These are phyloP conservation scores for Clonostachys rhizophaga DNA, from an alignment of 2,329 filamentous ascomycete genomes.

Conservation along the genomic window DNA sequence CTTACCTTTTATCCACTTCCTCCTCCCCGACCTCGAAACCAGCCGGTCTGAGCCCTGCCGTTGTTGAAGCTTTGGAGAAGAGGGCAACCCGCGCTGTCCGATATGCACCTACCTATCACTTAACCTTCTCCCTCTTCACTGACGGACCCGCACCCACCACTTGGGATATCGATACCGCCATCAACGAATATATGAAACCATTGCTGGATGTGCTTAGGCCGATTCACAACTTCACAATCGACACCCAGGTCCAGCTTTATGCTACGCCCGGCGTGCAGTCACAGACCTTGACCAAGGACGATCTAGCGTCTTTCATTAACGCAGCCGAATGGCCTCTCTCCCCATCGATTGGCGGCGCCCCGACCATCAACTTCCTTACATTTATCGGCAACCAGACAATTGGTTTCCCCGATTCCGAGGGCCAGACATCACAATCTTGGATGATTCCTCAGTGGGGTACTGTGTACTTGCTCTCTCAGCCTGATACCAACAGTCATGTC, in stretches of 20 bases:
- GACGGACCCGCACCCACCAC: slow-evolving; percentile 72
- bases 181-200: slow-evolving; percentile 77
- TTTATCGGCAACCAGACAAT: slow-evolving; percentile 82
- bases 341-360: slow-evolving; percentile 87
- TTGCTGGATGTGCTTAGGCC: slow-evolving; percentile 72
- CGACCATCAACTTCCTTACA: slow-evolving; percentile 93
- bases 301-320: slow-evolving; percentile 92
- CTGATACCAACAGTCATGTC: slow-evolving; percentile 43
- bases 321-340: slow-evolving; percentile 96
- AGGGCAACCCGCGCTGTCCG: slow-evolving; percentile 83
- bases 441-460: slow-evolving; percentile 93
- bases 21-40: slow-evolving; percentile 46
- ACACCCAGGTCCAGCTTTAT: slow-evolving; percentile 94
- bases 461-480: slow-evolving; percentile 53
- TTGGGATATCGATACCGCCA: slow-evolving; percentile 84
- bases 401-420: slow-evolving; percentile 26
- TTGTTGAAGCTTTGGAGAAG: slow-evolving; percentile 53
- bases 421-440: slow-evolving; percentile 63
- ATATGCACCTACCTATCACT: slow-evolving; percentile 88
- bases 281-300: slow-evolving; percentile 71
- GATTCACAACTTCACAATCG: slow-evolving; percentile 93
- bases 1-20: slow-evolving; percentile 56
- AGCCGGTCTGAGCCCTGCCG: slow-evolving; percentile 41
- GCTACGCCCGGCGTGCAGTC: slow-evolving; percentile 64
- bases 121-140: slow-evolving; percentile 94